Evolutionary conservation across 495 filamentous ascomycete species (phyloP).

Genomic region (Daldinia grandis): DNA sequence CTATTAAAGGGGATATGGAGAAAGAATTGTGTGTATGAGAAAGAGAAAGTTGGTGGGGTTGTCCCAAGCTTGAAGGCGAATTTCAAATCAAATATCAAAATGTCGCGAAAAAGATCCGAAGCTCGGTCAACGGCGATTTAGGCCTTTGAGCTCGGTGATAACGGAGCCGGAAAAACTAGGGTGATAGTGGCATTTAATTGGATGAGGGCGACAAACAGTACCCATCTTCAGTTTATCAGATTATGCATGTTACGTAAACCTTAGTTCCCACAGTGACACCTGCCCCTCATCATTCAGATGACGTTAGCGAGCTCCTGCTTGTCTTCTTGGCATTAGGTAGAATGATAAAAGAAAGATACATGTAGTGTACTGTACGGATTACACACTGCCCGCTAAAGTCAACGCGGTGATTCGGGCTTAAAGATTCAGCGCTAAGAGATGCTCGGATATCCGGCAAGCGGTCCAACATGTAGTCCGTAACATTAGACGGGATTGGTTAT

Average conservation of each 20-base stretch:
- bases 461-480: not conserved
- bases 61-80: conserved; percentile 28
- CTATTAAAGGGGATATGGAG: conserved; percentile 25
- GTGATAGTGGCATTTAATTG: not conserved
- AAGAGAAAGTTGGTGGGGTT: conserved; percentile 20
- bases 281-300: conserved; percentile 1
- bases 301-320: conserved; percentile 1
- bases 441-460: conserved; percentile 13
- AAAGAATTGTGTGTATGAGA: conserved; percentile 17
- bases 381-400: not conserved
- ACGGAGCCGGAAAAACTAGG: conserved; percentile 29
- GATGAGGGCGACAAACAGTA: not conserved
- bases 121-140: conserved; percentile 33
- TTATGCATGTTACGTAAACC: conserved; percentile 8
- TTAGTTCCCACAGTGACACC: not conserved
- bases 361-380: not conserved
- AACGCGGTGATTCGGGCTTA: conserved; percentile 8
- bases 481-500: not conserved
- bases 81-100: conserved; percentile 19
- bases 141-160: conserved; percentile 35
- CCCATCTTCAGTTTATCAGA: conserved; percentile 1
- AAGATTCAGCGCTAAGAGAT: not conserved
- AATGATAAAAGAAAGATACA: not conserved
- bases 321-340: not conserved
- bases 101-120: conserved; percentile 35